These are phyloP conservation scores for Quambalaria eucalypti DNA, from an alignment of 1,284 basidiomycete species.

Conservation along the genomic window DNA sequence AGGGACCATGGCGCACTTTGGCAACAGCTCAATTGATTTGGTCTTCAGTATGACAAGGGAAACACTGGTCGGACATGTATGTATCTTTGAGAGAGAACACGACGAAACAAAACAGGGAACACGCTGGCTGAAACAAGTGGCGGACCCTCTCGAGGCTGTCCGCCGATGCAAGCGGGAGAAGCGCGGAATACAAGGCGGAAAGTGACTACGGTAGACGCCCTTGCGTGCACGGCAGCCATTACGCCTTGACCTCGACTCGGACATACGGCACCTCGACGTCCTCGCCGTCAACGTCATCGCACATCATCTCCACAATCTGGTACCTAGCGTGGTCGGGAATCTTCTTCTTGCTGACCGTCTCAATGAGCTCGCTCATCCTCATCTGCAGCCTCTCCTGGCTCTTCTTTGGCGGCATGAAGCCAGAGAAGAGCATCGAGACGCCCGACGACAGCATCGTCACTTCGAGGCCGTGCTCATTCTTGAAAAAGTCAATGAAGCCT, in stretches of 20 bases:
- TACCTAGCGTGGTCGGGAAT: conserved; percentile 55
- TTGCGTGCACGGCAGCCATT: too few species aligned
- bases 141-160: too few species aligned
- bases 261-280: conserved; percentile 49
- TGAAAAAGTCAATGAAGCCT: conserved; percentile 78
- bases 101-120: too few species aligned
- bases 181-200: too few species aligned
- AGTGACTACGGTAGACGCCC: too few species aligned
- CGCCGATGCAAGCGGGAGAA: too few species aligned
- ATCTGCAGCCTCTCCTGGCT: conserved; percentile 40
- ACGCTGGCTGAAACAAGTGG: too few species aligned
- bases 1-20: too few species aligned
- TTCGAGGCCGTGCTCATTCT: conserved; percentile 73
- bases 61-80: too few species aligned
- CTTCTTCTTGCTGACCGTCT: conserved; percentile 62
- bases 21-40: too few species aligned
- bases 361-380: conserved; percentile 77
- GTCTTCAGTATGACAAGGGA: too few species aligned
- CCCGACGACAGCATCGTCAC: conserved; percentile 93
- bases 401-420: conserved; percentile 40
- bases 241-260: conserved; percentile 16
- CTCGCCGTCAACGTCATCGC: conserved; percentile 77
- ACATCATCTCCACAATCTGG: conserved; percentile 88
- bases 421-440: conserved; percentile 93
- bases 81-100: too few species aligned